Conservation (phyloP, 2,329 filamentous ascomycete species). For the Helminthosporium solani region DNA sequence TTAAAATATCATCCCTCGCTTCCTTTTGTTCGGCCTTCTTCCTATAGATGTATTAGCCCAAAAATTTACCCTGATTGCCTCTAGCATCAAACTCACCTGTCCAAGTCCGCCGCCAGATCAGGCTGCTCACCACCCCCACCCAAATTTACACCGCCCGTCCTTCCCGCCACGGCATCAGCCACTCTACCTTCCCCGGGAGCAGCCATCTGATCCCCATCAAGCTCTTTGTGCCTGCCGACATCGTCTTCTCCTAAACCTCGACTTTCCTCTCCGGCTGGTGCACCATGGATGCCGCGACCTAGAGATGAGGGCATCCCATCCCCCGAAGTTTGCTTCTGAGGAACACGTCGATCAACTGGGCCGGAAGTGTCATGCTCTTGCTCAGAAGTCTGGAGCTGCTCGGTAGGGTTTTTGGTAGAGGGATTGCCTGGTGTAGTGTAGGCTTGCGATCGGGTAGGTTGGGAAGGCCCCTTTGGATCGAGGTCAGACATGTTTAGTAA, state of each 20-base stretch:
- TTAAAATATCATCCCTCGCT: constrained; percentile 43
- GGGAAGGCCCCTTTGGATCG: constrained; percentile 45
- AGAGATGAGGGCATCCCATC: constrained; percentile 42
- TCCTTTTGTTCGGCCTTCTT: constrained; percentile 54
- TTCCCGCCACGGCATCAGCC: constrained; percentile 43
- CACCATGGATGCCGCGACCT: constrained; percentile 47
- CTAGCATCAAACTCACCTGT: constrained; percentile 32
- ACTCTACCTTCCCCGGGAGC: constrained; percentile 50
- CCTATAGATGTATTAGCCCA: constrained; percentile 21
- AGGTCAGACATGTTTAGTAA: constrained; percentile 38
- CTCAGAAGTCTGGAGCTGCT: constrained; percentile 33
- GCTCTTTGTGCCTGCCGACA: constrained; percentile 48
- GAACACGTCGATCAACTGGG: constrained; percentile 40
- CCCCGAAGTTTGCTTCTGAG: constrained; percentile 39
- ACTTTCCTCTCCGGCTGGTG: constrained; percentile 46
- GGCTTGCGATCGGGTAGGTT: constrained; percentile 47
- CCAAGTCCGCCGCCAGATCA: constrained; percentile 49
- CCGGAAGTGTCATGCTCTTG: constrained; percentile 38
- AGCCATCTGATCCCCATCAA: constrained; percentile 52
- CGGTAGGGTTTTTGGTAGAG: constrained; percentile 44
- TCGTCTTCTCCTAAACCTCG: constrained; percentile 43
- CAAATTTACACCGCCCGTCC: constrained; percentile 20
- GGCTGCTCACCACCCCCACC: constrained; percentile 41
- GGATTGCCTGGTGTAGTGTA: constrained; percentile 52
- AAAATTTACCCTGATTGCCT: background rate